Evolutionary conservation across 345 rosid genomes (phyloP), one percentile per base, ranked within the genome.

Genomic region (Gossypium herbaceum): DNA sequence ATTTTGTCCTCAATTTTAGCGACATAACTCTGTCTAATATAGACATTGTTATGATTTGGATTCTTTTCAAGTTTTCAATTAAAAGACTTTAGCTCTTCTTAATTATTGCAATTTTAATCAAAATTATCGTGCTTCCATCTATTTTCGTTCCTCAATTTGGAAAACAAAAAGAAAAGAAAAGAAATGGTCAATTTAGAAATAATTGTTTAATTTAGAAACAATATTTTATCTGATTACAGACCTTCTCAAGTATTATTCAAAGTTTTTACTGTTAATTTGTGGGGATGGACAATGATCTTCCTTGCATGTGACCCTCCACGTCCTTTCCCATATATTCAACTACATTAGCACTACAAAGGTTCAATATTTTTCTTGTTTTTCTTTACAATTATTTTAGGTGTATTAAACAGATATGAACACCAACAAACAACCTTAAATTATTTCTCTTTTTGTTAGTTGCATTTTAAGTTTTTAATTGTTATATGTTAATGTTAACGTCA

Each of bases 201-300:
- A 34, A 5, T 34, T 34, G 41, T 34, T 34, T 34, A 34, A 34
- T 34, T 34, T 34, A 34, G 7, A 34, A 34, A 34, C 7, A 34
- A 34, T 5, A 34, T 34, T 34, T 34, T 34, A 34, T 34, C 41
- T 5, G 41, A 34, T 34, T 34, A 34, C 1, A 34, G 41, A 34
- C 6, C 41, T 34, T 34, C 7, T 34, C 7, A 34, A 34, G 41
- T 60, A 24, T 25, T 24, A 12, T 24, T 58, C 25, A 24, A 58
- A 58, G 63, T 15, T 60, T 34, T 39, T 25, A 71, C 73, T 63
- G 79, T 79, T 70, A 71, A 59, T 78, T 82, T 61, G 73, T 80
- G 81, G 86, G 88, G 83, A 78, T 86, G 86, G 86, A 75, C 86
- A 83, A 73, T 73, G 81, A 79, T 85, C 81, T 84, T 81, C 82